phyloP scores from a whole-genome alignment of 2,329 filamentous ascomycete species.

The Colletotrichum sp. region DNA sequence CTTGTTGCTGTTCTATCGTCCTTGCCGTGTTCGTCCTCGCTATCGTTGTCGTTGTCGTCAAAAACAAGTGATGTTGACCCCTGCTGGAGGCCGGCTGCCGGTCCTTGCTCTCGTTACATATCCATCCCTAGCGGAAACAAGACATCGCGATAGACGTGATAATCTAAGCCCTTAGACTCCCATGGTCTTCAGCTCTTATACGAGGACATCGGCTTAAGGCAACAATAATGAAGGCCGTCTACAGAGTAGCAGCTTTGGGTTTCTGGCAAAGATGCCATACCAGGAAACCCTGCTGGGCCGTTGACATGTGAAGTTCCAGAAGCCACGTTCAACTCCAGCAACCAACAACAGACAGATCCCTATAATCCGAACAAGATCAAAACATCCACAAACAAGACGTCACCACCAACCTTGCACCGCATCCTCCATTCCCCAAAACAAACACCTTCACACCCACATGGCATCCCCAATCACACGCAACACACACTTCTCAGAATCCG shows the following conservation, averaged over 20 bases:
- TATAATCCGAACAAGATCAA: neutral
- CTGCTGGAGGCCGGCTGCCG: neutral
- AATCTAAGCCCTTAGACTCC: fast-evolving
- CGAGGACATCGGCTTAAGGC: neutral
- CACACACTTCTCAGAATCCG: neutral
- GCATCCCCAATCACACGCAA: neutral
- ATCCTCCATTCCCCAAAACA: neutral
- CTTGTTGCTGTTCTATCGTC: neutral
- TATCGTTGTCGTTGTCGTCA: neutral
- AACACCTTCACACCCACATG: neutral
- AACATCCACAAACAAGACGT: neutral
- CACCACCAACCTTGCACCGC: neutral
- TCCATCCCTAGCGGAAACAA: neutral
- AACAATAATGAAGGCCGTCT: neutral
- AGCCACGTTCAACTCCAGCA: neutral
- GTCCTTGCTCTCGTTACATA: neutral
- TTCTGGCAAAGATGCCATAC: neutral
- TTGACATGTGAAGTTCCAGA: neutral
- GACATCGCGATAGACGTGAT: neutral
- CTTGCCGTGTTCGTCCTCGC: neutral
- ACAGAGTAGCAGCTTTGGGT: neutral
- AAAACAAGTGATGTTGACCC: neutral
- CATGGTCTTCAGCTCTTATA: neutral
- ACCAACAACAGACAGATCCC: neutral
- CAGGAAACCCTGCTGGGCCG: neutral